Base-by-base conservation (phyloP, 1,284 basidiomycete genomes). In the Pseudozyma sp. region DNA sequence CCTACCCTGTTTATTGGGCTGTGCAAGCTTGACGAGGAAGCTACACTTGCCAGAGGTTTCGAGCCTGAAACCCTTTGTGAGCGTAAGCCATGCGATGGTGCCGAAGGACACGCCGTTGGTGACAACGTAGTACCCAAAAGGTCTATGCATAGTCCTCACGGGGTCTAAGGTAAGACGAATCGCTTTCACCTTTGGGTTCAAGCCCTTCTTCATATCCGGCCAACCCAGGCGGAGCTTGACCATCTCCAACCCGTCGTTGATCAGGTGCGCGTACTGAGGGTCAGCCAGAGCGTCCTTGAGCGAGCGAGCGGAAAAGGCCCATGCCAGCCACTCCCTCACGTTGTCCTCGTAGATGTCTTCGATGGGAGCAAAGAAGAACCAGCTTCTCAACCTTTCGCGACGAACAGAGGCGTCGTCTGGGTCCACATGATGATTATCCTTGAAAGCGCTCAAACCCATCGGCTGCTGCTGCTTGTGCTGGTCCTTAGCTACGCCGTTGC, bases 11-110 rank as follows among this genome's bases (percentile, higher is more conserved):
- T 37, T 17, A 17, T 14, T 17, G 14, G 19, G 47, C 29, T 29
- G n/a, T 1, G 64, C 52, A 1, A 44, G 51, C 29, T 50, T 30
- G 30, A 72, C 53, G 33, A 72, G 67, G 69, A 72, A 72, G 29
- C 44, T 45, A 46, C 65, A 68, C 24, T 37, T 19, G 24, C 65
- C 66, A 16, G 24, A 39, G 29, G 30, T 44, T 30, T 46, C 59
- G 13, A 31, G 30, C 1, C 52, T 44, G 64, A 72, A 64, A 16
- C 66, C 66, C 19, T 44, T 44, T 16, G 43, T 44, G 4, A 44
- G 19, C 17, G 24, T 19, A 16, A 44, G 19, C 43, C 43, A 44
- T 9, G 43, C 43, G 4, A 44, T 44, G 43, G 43, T 44, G 9
- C 43, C 43, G 17, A 44, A 44, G 17, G 17, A 24, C n/a, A 44